Conservation (phyloP, 192 early-diverging fungal genomes). For the Backusella sp. region DNA sequence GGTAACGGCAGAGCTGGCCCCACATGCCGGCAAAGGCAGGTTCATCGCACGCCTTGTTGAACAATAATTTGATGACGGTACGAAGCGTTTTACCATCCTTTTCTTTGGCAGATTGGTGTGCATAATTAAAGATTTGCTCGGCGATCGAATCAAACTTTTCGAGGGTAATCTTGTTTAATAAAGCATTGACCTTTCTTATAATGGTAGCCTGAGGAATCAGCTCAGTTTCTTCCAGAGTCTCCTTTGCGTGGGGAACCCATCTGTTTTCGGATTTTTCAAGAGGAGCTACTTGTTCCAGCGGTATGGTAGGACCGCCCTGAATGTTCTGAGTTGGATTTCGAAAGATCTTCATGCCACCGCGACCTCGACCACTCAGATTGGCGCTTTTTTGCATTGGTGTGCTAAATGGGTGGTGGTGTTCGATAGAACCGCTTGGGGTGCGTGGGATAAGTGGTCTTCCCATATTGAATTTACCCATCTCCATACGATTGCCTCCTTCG, state of each 20-base stretch:
- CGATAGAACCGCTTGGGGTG: conserved; percentile 22
- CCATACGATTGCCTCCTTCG: conserved; percentile 18
- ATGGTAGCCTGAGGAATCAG: conserved; percentile 52
- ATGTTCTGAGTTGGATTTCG: conserved; percentile 37
- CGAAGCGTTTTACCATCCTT: conserved; percentile 71
- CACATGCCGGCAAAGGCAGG: conserved; percentile 88
- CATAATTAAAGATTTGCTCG: conserved; percentile 78
- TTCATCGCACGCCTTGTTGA: conserved; percentile 96
- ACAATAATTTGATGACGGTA: conserved; percentile 83
- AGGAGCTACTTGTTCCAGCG: conserved; percentile 66
- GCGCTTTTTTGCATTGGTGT: conserved; percentile 14
- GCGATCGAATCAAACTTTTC: conserved; percentile 93
- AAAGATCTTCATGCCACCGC: conserved; percentile 32
- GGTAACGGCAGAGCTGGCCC: conserved; percentile 78
- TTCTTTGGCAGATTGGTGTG: conserved; percentile 68
- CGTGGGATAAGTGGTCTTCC: conserved; percentile 44
- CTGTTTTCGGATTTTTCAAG: conserved; percentile 81
- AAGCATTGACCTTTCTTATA: conserved; percentile 79
- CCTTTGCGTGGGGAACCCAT: conserved; percentile 58
- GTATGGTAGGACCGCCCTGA: conserved; percentile 42
- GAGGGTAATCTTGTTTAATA: conserved; percentile 95
- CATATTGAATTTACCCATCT: conserved; percentile 41
- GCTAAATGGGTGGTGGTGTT: conserved; percentile 22
- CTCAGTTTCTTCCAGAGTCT: conserved; percentile 19
- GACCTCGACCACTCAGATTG: conserved; percentile 35